Percentiles rank a stretch among this genome's conserved stretches.
These are phyloP conservation scores for Ajuga reptans DNA, from an alignment of 305 asterid species.

Conservation along the genomic window DNA sequence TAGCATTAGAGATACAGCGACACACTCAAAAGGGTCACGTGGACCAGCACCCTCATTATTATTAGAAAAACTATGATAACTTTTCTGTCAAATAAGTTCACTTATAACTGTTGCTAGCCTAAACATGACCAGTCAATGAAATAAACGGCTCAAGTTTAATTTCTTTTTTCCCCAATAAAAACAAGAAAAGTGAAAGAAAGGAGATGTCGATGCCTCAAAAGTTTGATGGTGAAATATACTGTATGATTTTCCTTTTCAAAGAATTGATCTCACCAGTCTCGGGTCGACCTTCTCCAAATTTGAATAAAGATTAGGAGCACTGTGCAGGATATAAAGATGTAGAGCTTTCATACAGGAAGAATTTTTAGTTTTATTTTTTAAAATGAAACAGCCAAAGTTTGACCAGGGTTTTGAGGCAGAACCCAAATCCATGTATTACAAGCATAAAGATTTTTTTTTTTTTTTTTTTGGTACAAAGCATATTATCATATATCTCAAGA, in stretches of 20 bases:
- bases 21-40: not conserved
- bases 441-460: no score
- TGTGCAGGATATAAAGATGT: not conserved
- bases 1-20: slow-evolving; percentile 6
- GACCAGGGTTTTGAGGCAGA: no score
- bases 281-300: not conserved
- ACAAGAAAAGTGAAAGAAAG: not conserved
- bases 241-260: not conserved
- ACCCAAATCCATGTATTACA: no score
- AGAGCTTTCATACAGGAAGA: not conserved
- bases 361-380: no score
- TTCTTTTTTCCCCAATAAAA: not conserved
- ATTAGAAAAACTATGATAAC: not conserved
- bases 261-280: slow-evolving; percentile 7
- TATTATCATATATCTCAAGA: no score
- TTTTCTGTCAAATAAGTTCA: slow-evolving; percentile 1
- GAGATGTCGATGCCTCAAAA: slow-evolving; percentile 5
- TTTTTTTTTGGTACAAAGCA: no score
- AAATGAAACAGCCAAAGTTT: not conserved
- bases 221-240: not conserved
- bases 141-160: not conserved
- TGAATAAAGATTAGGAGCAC: not conserved
- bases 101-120: not conserved
- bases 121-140: not conserved
- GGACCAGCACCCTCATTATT: slow-evolving; percentile 13